Base-by-base conservation (phyloP, 2,329 filamentous ascomycete genomes). In the Dothistroma pini region DNA sequence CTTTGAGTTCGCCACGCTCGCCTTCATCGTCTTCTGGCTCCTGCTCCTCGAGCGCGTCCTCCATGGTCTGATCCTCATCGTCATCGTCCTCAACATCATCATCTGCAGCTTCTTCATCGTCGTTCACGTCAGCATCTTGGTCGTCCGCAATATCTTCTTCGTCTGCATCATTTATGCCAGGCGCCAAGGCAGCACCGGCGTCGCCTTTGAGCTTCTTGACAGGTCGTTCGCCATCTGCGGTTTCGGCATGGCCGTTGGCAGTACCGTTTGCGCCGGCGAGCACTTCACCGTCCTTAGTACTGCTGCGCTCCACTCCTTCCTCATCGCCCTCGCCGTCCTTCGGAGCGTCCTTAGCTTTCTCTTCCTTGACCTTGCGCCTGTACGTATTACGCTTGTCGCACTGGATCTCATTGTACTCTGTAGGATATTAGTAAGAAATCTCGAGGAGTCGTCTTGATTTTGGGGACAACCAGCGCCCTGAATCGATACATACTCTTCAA, bases 371-470 rank as follows among this genome's bases (percentile, higher is more conserved):
- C 69, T 88, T 89, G 69, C 86, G 84, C 56, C 88, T 84, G 76
- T 91, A 90, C 16, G 83, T 85, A 67, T 87, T 90, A 56, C 89
- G 86, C 77, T 92, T 92, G 59, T 88, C 86, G 21, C 87, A 85
- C 73, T 91, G 88, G 60, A 87, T 84, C 65, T 87, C 83, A 71
- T 86, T 89, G 80, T 89, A 91, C 73, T 89, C 87, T 89, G 67
- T 19, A 11, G 16, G 44, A 12, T 47, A 62, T 69, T 58, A 68
- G 61, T 54, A 32, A 10, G 21, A 21, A 22, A 22, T 35, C 22
- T 31, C 57, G 14, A 11, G 25, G 7, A 5, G 11, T 35, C 9
- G 29, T 41, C 49, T 31, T 14, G 22, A 35, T 47, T 11, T 38
- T 3, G 10, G 14, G 4, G 10, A 16, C 34, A 11, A 21, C 29